Evolutionary conservation across 176 grass and related monocot genomes (phyloP).

Genomic region (Bromus sterilis): DNA sequence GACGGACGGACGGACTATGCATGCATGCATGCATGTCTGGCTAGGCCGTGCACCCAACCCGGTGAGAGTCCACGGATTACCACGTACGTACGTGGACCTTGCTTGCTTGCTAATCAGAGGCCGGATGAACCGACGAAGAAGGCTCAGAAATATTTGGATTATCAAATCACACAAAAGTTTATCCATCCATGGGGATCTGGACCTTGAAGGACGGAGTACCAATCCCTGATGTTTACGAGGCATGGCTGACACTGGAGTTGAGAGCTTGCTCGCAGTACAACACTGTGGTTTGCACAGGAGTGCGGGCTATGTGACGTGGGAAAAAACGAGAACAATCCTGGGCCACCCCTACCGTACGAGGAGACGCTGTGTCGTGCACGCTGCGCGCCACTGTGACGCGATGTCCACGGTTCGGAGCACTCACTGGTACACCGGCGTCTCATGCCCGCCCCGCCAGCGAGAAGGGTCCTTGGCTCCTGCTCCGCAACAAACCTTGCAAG

Average conservation of each 20-base stretch:
- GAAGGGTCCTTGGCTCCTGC: background rate
- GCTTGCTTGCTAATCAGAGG: too few species aligned
- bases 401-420: background rate
- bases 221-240: background rate
- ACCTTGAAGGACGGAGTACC: too few species aligned
- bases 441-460: background rate
- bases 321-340: background rate
- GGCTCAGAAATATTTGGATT: too few species aligned
- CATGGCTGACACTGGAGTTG: too few species aligned
- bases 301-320: background rate
- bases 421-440: background rate
- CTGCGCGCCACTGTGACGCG: background rate
- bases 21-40: background rate
- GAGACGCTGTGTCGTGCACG: background rate
- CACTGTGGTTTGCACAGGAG: background rate
- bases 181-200: background rate
- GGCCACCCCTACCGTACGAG: background rate
- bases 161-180: background rate
- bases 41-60: background rate
- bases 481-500: background rate
- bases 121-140: too few species aligned
- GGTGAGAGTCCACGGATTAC: background rate
- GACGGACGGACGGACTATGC: background rate
- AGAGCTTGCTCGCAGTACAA: background rate
- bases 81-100: too few species aligned